phyloP scores from a whole-genome alignment of 2,329 filamentous ascomycete genomes.

The Trichoderma sp. region DNA sequence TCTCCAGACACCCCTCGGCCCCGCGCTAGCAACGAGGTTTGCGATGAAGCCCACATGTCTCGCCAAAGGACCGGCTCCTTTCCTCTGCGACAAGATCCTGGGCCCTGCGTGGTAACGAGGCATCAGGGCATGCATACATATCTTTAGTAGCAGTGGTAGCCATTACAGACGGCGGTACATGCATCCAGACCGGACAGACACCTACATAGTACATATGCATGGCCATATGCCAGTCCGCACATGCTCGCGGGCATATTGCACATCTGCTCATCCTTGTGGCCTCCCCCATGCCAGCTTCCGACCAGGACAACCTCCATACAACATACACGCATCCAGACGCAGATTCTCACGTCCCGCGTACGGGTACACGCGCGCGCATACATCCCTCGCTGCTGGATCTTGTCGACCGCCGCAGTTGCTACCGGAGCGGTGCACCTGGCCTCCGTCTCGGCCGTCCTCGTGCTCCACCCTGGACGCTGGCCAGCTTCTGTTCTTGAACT shows the following conservation, averaged over 20 bases:
- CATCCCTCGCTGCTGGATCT: conserved; percentile 22
- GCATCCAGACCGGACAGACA: conserved; percentile 11
- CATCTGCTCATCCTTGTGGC: conserved; percentile 14
- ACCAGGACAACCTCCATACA: conserved; percentile 19
- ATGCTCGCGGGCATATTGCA: conserved; percentile 11
- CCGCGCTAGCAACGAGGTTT: conserved; percentile 56
- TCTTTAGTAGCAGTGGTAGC: not conserved
- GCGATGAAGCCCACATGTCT: conserved; percentile 65
- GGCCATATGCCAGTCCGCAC: conserved; percentile 12
- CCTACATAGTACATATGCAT: conserved; percentile 18
- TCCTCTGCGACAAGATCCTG: conserved; percentile 49
- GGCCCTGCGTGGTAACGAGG: conserved; percentile 24
- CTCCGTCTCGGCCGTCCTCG: conserved; percentile 28
- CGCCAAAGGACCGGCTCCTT: conserved; percentile 49
- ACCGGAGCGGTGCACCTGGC: conserved; percentile 27
- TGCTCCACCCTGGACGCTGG: conserved; percentile 24
- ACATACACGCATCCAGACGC: conserved; percentile 16
- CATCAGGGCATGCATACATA: conserved; percentile 21
- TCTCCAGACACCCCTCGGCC: conserved; percentile 51
- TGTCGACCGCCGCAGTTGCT: conserved; percentile 24
- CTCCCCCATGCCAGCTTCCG: conserved; percentile 24
- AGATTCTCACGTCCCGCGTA: conserved; percentile 26
- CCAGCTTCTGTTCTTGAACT: conserved; percentile 27
- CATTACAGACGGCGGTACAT: conserved; percentile 5
- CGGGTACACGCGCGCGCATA: conserved; percentile 26